phyloP scores from a whole-genome alignment of 2,329 filamentous ascomycete species.

The Alternaria metachromatica region DNA sequence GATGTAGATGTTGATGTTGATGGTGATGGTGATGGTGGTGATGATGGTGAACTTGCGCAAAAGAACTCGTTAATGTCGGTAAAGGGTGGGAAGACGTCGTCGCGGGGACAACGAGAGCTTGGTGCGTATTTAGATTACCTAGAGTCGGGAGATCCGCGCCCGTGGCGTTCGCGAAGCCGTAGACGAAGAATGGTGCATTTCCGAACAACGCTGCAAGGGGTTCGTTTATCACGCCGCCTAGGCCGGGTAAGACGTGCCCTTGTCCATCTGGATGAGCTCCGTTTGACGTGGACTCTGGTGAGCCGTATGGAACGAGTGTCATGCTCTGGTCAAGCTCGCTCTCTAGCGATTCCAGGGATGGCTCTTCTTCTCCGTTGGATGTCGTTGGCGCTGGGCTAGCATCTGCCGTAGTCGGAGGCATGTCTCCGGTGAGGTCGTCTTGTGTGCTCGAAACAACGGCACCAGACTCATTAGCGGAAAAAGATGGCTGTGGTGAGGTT shows the following conservation, averaged over 20 bases:
- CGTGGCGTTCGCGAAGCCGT: neutral
- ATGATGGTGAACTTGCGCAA: neutral
- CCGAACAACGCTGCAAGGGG: neutral
- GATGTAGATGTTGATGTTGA: too few species aligned
- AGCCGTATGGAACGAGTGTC: neutral
- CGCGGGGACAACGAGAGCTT: neutral
- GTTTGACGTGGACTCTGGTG: neutral
- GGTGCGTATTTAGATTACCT: neutral
- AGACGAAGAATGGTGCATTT: neutral
- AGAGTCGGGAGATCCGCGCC: neutral
- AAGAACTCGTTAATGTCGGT: neutral
- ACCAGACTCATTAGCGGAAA: neutral
- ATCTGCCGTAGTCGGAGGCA: neutral
- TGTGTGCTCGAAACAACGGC: neutral
- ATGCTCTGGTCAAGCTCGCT: neutral
- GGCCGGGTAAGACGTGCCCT: neutral
- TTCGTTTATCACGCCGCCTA: neutral
- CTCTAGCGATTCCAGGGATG: neutral
- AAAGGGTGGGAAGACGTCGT: neutral
- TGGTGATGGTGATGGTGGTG: neutral
- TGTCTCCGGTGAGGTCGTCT: neutral
- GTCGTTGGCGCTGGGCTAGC: neutral
- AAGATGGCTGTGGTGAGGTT: neutral
- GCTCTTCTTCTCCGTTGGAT: neutral
- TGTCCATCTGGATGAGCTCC: neutral